Percentiles rank a stretch among this genome's conserved stretches.
These are phyloP conservation scores for Chondrus crispus DNA, from an alignment of 23 red algal genomes.

Conservation along the genomic window DNA sequence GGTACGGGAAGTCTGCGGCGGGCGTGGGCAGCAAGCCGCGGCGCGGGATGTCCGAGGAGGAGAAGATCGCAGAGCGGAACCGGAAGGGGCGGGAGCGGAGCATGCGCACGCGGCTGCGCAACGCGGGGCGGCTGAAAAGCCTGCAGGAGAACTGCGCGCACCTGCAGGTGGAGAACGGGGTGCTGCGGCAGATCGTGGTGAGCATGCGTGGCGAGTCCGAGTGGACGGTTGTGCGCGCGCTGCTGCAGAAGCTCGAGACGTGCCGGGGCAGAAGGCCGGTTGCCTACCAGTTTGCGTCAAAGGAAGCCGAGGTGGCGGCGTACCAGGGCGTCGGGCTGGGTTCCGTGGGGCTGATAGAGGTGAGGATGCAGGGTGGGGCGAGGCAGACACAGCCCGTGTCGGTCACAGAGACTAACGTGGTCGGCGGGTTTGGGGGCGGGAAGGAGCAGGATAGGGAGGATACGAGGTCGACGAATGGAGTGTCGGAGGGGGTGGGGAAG, in stretches of 20 bases:
- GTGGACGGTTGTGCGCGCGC: background rate
- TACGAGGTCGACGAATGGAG: no score
- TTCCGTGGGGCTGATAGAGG: background rate
- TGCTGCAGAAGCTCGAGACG: background rate
- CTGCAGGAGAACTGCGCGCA: background rate
- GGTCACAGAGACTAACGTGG: no score
- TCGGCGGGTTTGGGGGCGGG: no score
- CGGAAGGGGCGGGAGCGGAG: constrained; percentile 47
- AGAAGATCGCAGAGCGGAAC: constrained; percentile 18
- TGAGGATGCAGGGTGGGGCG: no score
- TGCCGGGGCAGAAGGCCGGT: background rate
- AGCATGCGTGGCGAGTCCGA: background rate
- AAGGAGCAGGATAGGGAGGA: no score
- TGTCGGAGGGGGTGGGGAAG: background rate
- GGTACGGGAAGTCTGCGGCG: no score
- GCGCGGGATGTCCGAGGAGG: background rate
- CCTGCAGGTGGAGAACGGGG: constrained; percentile 27
- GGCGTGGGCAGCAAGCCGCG: no score
- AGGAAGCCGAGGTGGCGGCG: background rate
- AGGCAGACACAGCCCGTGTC: no score
- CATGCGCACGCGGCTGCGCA: constrained; percentile 42
- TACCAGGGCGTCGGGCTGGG: background rate
- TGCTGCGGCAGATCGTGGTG: constrained; percentile 7
- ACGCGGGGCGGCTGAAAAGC: constrained; percentile 13
- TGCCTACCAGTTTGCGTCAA: background rate